phyloP scores from a whole-genome alignment of 257 asterid species.

The Echium plantagineum region DNA sequence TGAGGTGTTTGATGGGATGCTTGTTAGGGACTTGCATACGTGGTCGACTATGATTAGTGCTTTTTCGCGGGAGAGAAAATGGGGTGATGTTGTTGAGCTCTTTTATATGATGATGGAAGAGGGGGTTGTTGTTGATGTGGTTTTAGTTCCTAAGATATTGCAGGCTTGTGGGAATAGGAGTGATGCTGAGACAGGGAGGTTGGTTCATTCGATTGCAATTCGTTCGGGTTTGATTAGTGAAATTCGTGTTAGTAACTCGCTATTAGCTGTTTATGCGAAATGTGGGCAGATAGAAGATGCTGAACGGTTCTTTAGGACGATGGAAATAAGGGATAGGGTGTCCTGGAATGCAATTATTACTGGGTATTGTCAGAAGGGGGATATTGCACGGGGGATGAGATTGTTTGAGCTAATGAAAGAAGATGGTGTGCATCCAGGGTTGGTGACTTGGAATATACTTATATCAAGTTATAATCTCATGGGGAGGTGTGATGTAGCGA shows the following conservation, averaged over 20 bases:
- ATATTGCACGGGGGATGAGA: slow-evolving; percentile 33
- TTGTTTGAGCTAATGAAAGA: slow-evolving; percentile 41
- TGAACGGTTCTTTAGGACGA: slow-evolving; percentile 34
- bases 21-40: slow-evolving; percentile 42
- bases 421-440: slow-evolving; percentile 44
- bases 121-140: slow-evolving; percentile 43
- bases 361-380: slow-evolving; percentile 48
- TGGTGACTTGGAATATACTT: slow-evolving; percentile 63
- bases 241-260: slow-evolving; percentile 52
- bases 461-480: slow-evolving; percentile 44
- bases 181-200: slow-evolving; percentile 49
- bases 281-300: slow-evolving; percentile 45
- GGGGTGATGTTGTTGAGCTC: slow-evolving; percentile 55
- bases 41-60: slow-evolving; percentile 88
- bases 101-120: slow-evolving; percentile 56
- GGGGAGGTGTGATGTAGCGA: slow-evolving; percentile 51
- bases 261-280: slow-evolving; percentile 63
- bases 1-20: slow-evolving; percentile 49
- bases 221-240: slow-evolving; percentile 31
- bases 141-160: slow-evolving; percentile 59
- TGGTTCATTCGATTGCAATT: slow-evolving; percentile 48
- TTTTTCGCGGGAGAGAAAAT: slow-evolving; percentile 55
- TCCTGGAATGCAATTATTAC: slow-evolving; percentile 73
- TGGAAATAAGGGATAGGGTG: slow-evolving; percentile 43
- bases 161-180: slow-evolving; percentile 63